phyloP scores from a whole-genome alignment of 2,329 filamentous ascomycete species.

The Alternaria triticina region DNA sequence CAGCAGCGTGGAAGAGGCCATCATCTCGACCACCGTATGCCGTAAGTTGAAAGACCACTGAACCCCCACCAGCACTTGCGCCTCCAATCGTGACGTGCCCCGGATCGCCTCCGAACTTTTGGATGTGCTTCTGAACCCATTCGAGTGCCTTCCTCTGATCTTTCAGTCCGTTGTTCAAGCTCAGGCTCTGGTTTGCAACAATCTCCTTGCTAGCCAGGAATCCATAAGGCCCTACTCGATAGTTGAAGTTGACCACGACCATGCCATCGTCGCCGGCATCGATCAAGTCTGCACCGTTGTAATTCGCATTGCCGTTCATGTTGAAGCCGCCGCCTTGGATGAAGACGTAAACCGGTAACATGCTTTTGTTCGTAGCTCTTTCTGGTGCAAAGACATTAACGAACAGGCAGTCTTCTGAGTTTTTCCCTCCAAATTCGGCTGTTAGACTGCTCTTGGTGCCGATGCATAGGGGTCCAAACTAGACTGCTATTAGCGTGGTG shows the following conservation, averaged over 20 bases:
- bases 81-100: conserved; percentile 48
- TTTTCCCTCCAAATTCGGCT: conserved; percentile 33
- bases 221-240: conserved; percentile 50
- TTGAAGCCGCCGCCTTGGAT: conserved; percentile 51
- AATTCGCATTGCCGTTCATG: conserved; percentile 44
- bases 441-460: conserved; percentile 31
- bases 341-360: conserved; percentile 49
- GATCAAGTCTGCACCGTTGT: conserved; percentile 43
- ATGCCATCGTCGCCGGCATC: conserved; percentile 39
- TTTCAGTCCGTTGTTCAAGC: conserved; percentile 48
- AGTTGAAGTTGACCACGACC: conserved; percentile 51
- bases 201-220: conserved; percentile 46
- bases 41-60: conserved; percentile 46
- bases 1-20: conserved; percentile 45
- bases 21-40: conserved; percentile 46
- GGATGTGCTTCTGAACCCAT: conserved; percentile 48
- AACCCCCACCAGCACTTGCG: conserved; percentile 50
- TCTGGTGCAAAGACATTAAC: conserved; percentile 48
- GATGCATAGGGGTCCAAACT: conserved; percentile 46
- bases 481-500: conserved; percentile 7
- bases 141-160: conserved; percentile 46
- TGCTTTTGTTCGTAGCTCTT: conserved; percentile 39
- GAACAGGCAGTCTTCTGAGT: conserved; percentile 51
- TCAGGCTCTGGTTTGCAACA: conserved; percentile 31
- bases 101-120: conserved; percentile 49